Conservation (phyloP, 1,284 basidiomycete genomes). For the Ceratobasidium sp. region DNA sequence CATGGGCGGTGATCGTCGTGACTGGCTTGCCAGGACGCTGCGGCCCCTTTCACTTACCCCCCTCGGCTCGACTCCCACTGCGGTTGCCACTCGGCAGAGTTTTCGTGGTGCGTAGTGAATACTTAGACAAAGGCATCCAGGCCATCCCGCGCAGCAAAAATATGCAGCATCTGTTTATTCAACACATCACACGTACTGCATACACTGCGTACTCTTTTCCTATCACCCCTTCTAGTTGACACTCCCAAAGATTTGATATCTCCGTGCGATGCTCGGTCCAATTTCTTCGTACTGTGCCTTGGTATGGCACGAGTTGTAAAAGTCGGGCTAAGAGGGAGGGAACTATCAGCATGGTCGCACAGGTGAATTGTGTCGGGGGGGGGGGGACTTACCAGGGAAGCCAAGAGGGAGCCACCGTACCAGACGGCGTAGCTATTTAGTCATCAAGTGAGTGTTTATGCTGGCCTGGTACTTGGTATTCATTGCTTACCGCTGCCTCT, state of each 20-base stretch:
- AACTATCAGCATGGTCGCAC: slow-evolving; percentile 22
- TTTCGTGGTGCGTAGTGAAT: neutral
- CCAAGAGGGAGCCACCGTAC: slow-evolving; percentile 96
- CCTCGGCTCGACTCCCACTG: too few relatives aligned
- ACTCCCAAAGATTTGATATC: slow-evolving; percentile 94
- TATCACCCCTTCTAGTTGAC: slow-evolving; percentile 61
- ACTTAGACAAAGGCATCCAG: neutral
- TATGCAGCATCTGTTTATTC: slow-evolving; percentile 8
- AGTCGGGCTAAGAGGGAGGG: slow-evolving; percentile 78
- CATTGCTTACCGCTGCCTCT: slow-evolving; percentile 83
- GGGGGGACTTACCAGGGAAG: slow-evolving; percentile 85
- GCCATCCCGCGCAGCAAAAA: neutral
- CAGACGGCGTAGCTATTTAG: slow-evolving; percentile 88
- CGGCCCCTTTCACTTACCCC: too few relatives aligned
- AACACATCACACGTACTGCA: neutral
- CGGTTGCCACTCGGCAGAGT: too few relatives aligned
- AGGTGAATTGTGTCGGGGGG: too few relatives aligned
- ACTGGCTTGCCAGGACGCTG: too few relatives aligned
- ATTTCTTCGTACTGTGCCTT: slow-evolving; percentile 98
- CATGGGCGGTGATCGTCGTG: too few relatives aligned
- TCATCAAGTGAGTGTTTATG: slow-evolving; percentile 36
- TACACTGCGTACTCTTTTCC: neutral
- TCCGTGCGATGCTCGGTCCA: slow-evolving; percentile 92
- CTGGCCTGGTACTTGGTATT: neutral
- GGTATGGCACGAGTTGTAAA: slow-evolving; percentile 96